Percentiles rank a stretch among this genome's conserved stretches.
Evolutionary conservation across 2,329 filamentous ascomycete species (phyloP).

Genomic region (Scolecobasidium constrictum): DNA sequence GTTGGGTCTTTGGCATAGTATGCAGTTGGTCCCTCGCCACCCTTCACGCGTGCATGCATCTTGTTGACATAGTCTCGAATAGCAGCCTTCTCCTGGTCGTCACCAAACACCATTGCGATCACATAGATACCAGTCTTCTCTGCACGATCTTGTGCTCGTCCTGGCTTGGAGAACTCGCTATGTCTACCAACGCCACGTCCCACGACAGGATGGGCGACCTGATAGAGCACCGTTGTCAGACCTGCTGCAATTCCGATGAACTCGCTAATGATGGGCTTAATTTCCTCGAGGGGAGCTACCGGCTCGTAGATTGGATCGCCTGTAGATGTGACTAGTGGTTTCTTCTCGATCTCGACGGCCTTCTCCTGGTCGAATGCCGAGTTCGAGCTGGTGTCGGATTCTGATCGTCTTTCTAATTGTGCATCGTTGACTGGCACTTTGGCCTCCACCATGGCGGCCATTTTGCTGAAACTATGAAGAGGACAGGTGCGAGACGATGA

Average conservation of each 20-base stretch:
- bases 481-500: neutral
- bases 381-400: neutral
- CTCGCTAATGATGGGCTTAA: slow-evolving; percentile 4
- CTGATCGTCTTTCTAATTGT: neutral
- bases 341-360: neutral
- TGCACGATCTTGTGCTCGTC: neutral
- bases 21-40: neutral
- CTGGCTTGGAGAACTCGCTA: neutral
- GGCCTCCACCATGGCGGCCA: neutral
- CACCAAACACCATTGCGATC: slow-evolving; percentile 13
- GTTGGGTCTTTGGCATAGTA: slow-evolving; percentile 12
- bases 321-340: neutral
- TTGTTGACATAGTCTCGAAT: slow-evolving; percentile 12
- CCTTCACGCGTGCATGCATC: slow-evolving; percentile 12
- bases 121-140: slow-evolving; percentile 6
- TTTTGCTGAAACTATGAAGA: neutral
- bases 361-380: neutral
- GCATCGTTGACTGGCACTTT: neutral
- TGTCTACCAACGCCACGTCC: slow-evolving; percentile 1
- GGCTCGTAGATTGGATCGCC: slow-evolving; percentile 1
- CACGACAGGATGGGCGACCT: neutral
- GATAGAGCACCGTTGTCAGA: neutral
- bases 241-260: neutral
- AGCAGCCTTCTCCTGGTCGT: slow-evolving; percentile 7
- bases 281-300: neutral